Conservation (phyloP, 495 filamentous ascomycete species). For the Penicillium alfredii region DNA sequence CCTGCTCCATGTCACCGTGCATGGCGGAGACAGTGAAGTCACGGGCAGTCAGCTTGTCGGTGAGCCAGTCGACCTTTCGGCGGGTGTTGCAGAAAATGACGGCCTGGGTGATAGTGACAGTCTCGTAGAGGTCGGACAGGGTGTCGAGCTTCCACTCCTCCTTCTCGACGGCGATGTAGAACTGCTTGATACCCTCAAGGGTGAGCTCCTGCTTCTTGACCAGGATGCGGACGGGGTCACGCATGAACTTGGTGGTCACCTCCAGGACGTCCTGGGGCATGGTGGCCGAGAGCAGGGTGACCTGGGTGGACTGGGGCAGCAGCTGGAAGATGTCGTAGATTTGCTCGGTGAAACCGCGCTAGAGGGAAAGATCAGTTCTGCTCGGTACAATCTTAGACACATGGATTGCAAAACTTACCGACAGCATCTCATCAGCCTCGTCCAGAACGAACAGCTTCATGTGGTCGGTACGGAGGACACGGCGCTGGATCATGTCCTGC, state of each 20-base stretch:
- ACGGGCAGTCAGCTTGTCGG: slow-evolving; percentile 94
- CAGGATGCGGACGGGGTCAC: slow-evolving; percentile 95
- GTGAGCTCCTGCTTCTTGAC: slow-evolving; percentile 99
- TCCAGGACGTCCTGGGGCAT: slow-evolving; percentile 98
- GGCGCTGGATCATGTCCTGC: slow-evolving; percentile 97
- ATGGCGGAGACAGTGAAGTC: slow-evolving; percentile 99
- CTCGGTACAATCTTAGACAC: neutral
- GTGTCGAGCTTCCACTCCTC: slow-evolving; percentile 99
- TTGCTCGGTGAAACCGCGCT: slow-evolving; percentile 98
- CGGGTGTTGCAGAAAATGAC: slow-evolving; percentile 99
- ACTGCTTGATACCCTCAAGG: slow-evolving; percentile 98
- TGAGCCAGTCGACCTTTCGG: slow-evolving; percentile 99
- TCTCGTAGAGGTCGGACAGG: slow-evolving; percentile 97
- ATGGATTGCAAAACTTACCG: slow-evolving; percentile 65
- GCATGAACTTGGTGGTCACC: slow-evolving; percentile 99
- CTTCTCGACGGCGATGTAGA: slow-evolving; percentile 99
- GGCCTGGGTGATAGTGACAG: slow-evolving; percentile 97
- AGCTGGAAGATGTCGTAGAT: slow-evolving; percentile 99
- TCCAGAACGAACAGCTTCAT: slow-evolving; percentile 99
- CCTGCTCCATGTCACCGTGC: slow-evolving; percentile 99
- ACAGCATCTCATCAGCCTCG: slow-evolving; percentile 98
- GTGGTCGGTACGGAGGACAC: slow-evolving; percentile 83
- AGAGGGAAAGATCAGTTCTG: slow-evolving; percentile 4
- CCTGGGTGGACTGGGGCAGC: slow-evolving; percentile 94
- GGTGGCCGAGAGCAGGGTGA: slow-evolving; percentile 93